A percentile compares a stretch with the other conserved stretches of the same genome.
Conservation (phyloP, 225 moss, liverwort and hornwort species). For the Marchantia polymorpha region DNA sequence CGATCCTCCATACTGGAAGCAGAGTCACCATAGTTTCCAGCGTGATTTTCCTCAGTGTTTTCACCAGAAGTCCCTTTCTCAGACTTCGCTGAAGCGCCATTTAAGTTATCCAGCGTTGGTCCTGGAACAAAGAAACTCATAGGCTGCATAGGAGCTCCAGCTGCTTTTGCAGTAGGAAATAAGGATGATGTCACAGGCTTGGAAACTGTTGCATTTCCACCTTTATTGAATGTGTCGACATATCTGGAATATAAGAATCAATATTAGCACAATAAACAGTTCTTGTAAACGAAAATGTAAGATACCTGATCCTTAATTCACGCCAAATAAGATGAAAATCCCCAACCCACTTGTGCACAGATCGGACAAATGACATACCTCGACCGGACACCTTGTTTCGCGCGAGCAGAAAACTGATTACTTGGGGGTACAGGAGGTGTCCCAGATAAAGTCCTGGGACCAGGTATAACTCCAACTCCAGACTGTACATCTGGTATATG, state of each 20-base stretch:
- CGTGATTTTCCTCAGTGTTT: slow-evolving; percentile 44
- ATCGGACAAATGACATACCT: slow-evolving; percentile 42
- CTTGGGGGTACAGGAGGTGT: slow-evolving; percentile 89
- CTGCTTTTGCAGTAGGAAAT: slow-evolving; percentile 55
- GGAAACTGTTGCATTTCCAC: slow-evolving; percentile 40
- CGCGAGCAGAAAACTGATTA: slow-evolving; percentile 76
- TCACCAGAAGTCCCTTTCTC: slow-evolving; percentile 40
- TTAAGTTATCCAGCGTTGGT: slow-evolving; percentile 44
- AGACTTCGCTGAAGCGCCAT: slow-evolving; percentile 38
- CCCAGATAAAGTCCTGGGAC: slow-evolving; percentile 52
- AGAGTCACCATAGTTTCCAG: slow-evolving; percentile 28
- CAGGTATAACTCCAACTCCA: slow-evolving; percentile 32
- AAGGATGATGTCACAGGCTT: slow-evolving; percentile 66
- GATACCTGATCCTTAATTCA: neutral
- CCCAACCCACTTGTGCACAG: neutral
- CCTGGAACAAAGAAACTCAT: slow-evolving; percentile 77
- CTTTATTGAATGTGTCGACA: slow-evolving; percentile 95
- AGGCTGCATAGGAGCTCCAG: slow-evolving; percentile 56
- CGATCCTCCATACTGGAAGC: slow-evolving; percentile 28
- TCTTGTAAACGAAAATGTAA: neutral
- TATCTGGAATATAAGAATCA: slow-evolving; percentile 50
- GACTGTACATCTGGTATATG: slow-evolving; percentile 38
- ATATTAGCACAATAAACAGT: neutral
- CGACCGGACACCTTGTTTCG: slow-evolving; percentile 77
- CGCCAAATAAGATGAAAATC: no score